A percentile compares a stretch with the other conserved stretches of the same genome.
phyloP scores from a whole-genome alignment of 495 filamentous ascomycete genomes.

The Xylaria sp. region DNA sequence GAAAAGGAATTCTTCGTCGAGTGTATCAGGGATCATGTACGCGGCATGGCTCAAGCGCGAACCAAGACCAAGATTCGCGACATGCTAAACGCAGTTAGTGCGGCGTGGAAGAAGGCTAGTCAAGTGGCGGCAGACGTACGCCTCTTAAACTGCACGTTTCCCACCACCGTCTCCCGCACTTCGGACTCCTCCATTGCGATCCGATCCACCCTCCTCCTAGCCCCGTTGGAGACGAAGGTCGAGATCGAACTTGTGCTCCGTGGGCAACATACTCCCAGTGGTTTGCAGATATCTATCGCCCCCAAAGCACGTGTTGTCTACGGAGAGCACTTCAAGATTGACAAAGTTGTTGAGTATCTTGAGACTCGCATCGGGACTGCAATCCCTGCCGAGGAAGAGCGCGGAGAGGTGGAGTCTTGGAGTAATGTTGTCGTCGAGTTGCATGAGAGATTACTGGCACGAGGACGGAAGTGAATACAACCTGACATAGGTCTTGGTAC shows the following conservation, averaged over 20 bases:
- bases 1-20: conserved; percentile 77
- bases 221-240: conserved; percentile 65
- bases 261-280: conserved; percentile 28
- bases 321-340: conserved; percentile 69
- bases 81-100: conserved; percentile 61
- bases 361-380: conserved; percentile 51
- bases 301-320: conserved; percentile 65
- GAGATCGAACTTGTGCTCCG: conserved; percentile 56
- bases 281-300: conserved; percentile 54
- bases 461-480: conserved; percentile 54
- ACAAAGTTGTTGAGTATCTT: conserved; percentile 69
- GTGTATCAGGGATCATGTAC: conserved; percentile 64
- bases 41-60: conserved; percentile 53
- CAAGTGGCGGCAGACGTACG: conserved; percentile 61
- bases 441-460: conserved; percentile 59
- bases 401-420: conserved; percentile 54
- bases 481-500: neutral
- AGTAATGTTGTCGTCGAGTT: conserved; percentile 63
- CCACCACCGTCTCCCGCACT: conserved; percentile 60
- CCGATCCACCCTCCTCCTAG: conserved; percentile 61
- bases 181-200: conserved; percentile 64
- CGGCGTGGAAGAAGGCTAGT: conserved; percentile 65
- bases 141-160: conserved; percentile 58
- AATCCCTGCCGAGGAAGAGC: conserved; percentile 41
- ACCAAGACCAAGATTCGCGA: conserved; percentile 59